These are phyloP conservation scores for Sorghum bicolor DNA, from an alignment of 176 grass and related monocot genomes.

Conservation along the genomic window DNA sequence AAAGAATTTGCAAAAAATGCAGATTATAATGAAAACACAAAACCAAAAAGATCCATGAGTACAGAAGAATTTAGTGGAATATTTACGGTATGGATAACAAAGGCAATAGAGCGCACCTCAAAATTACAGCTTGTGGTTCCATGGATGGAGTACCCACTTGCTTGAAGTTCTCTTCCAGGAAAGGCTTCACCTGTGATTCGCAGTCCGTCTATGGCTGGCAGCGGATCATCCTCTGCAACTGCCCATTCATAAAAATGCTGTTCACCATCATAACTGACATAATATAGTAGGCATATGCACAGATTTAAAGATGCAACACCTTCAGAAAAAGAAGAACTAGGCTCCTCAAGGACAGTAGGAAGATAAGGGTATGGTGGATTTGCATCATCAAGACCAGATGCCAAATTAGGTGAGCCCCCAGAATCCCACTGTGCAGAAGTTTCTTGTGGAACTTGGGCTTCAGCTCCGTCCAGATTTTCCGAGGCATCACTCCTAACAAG, in stretches of 20 bases:
- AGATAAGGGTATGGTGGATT: slow-evolving; percentile 68
- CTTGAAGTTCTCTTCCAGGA: slow-evolving; percentile 91
- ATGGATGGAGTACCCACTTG: slow-evolving; percentile 86
- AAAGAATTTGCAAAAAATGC: slow-evolving; percentile 8
- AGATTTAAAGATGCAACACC: slow-evolving; percentile 39
- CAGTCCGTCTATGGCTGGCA: slow-evolving; percentile 89
- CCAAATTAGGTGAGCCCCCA: slow-evolving; percentile 46
- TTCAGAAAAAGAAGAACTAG: slow-evolving; percentile 88
- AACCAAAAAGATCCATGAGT: slow-evolving; percentile 14
- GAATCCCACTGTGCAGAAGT: slow-evolving; percentile 64
- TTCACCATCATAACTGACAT: slow-evolving; percentile 22
- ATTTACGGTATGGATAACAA: not conserved
- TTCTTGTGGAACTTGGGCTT: slow-evolving; percentile 57
- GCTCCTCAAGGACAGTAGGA: slow-evolving; percentile 89
- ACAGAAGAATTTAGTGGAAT: slow-evolving; percentile 1
- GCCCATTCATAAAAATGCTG: slow-evolving; percentile 24
- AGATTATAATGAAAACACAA: slow-evolving; percentile 28
- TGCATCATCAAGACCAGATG: slow-evolving; percentile 58
- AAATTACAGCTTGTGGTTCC: slow-evolving; percentile 99
- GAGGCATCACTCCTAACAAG: slow-evolving; percentile 40
- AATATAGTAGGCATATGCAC: slow-evolving; percentile 2
- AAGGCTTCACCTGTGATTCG: slow-evolving; percentile 88
- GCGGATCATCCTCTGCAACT: slow-evolving; percentile 84
- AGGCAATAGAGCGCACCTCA: slow-evolving; percentile 44
- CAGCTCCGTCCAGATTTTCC: slow-evolving; percentile 54